These are phyloP conservation scores for Venustampulla echinocandica DNA, from an alignment of 495 filamentous ascomycete species.

Conservation along the genomic window DNA sequence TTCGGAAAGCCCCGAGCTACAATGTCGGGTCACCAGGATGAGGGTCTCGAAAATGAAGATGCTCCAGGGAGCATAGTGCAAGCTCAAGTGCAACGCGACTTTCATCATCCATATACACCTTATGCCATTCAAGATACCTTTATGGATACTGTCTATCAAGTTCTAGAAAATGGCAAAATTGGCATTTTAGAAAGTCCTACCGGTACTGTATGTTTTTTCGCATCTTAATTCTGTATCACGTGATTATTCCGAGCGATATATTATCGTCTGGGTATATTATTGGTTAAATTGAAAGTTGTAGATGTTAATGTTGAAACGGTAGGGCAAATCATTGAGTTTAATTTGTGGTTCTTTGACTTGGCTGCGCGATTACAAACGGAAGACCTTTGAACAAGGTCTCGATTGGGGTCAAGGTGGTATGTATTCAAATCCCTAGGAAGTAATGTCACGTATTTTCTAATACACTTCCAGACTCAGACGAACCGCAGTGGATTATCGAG, in stretches of 20 bases:
- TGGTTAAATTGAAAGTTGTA: background rate
- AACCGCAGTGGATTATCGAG: conserved; percentile 86
- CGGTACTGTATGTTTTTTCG: conserved; percentile 44
- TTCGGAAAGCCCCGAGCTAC: too few species aligned
- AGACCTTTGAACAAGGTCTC: conserved; percentile 51
- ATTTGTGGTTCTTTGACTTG: conserved; percentile 92
- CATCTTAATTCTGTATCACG: conserved; percentile 11
- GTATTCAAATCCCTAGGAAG: conserved; percentile 17
- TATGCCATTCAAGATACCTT: conserved; percentile 87
- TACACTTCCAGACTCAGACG: conserved; percentile 48
- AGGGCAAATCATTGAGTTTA: conserved; percentile 95
- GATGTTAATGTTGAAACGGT: background rate
- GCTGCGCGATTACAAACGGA: conserved; percentile 77
- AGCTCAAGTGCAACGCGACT: conserved; percentile 27
- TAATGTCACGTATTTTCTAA: background rate
- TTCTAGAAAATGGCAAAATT: conserved; percentile 72
- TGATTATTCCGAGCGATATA: conserved; percentile 6
- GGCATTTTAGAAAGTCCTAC: conserved; percentile 94
- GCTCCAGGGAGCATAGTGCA: background rate
- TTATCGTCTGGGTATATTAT: background rate
- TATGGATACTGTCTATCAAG: conserved; percentile 79
- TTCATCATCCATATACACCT: conserved; percentile 86
- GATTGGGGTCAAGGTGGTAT: conserved; percentile 26
- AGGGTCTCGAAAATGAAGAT: background rate
- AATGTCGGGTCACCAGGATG: too few species aligned